phyloP scores from a whole-genome alignment of 495 filamentous ascomycete species.

The Aspergillus indologenus region DNA sequence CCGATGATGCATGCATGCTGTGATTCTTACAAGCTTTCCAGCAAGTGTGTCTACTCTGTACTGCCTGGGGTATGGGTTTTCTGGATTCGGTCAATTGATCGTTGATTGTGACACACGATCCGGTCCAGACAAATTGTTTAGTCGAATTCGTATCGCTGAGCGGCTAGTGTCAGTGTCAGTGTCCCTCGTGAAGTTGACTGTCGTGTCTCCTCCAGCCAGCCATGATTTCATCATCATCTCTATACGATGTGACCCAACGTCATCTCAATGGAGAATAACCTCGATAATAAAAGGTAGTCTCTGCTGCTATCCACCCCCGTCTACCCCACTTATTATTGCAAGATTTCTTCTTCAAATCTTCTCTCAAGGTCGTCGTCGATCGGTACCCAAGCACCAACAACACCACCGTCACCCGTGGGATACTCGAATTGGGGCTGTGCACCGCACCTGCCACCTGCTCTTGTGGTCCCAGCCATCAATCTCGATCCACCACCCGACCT shows the following conservation, averaged over 20 bases:
- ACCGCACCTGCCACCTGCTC: slow-evolving; percentile 6
- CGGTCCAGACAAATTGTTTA: not conserved
- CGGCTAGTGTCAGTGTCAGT: not conserved
- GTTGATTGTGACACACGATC: no score
- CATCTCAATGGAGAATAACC: not conserved
- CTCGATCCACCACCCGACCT: not conserved
- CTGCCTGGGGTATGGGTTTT: no score
- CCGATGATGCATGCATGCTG: not conserved
- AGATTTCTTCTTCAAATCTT: not conserved
- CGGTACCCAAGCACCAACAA: no score
- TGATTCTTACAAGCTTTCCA: not conserved
- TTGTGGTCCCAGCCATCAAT: not conserved
- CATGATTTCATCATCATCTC: not conserved
- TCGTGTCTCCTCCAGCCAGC: not conserved
- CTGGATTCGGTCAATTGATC: no score
- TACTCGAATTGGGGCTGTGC: slow-evolving; percentile 12
- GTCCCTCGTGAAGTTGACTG: not conserved
- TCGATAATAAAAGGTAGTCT: not conserved
- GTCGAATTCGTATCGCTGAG: not conserved
- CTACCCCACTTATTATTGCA: not conserved
- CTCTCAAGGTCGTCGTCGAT: not conserved
- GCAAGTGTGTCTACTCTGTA: no score
- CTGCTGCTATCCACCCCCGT: not conserved
- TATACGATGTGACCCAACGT: not conserved
- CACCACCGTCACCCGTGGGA: not conserved